Base-by-base conservation (phyloP, 2,329 filamentous ascomycete species). In the Hymenoscyphus fraxineus region DNA sequence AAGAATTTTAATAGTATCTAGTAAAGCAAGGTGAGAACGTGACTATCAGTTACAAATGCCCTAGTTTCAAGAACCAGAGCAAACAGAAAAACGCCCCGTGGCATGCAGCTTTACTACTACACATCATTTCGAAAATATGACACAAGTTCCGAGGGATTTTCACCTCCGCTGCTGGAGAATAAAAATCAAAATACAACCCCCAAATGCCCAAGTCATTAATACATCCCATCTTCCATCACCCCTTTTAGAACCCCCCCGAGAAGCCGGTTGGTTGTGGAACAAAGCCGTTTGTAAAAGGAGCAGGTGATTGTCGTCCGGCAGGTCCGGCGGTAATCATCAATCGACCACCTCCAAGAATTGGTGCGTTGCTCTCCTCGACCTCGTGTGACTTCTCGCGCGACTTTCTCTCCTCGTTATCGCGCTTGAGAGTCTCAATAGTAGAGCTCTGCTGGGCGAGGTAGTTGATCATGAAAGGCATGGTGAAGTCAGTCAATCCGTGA, bases 391-490 rank as follows among this genome's bases (percentile, higher is more conserved):
- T 80, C 73, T 95, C 91, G 69, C 87, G 88, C 41, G 83, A 83
- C 79, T 97, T 97, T 74, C 93, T 90, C 76, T 93, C 91, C 78
- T 99, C 96, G 75, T 98, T 99, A 79, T 99, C 96, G 67, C 92
- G 91, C 84, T 96, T 96, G 67, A 99, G 85, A 65, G 83, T 77
- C 65, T 93, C 87, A 71, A 99, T 89, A 64, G 96, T 89, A 70
- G 90, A 88, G 47, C 92, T 93, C 80, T 98, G 93, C 78, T 97
- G 93, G 71, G 89, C 87, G 68, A 99, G 83, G 82, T 96, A 90
- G 82, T 98, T 99, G 85, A 99, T 98, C 92, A 99, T 96, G 83
- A 96, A 99, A 19, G 95, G 95, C 96, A 99, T 99, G 58, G 93
- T 96, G 80, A 97, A 99, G 81, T 99, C 95, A 73, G 89, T 88